Base-by-base conservation (phyloP, 352 stramenopile genomes). In the Pilasporangium apinafurcum region DNA sequence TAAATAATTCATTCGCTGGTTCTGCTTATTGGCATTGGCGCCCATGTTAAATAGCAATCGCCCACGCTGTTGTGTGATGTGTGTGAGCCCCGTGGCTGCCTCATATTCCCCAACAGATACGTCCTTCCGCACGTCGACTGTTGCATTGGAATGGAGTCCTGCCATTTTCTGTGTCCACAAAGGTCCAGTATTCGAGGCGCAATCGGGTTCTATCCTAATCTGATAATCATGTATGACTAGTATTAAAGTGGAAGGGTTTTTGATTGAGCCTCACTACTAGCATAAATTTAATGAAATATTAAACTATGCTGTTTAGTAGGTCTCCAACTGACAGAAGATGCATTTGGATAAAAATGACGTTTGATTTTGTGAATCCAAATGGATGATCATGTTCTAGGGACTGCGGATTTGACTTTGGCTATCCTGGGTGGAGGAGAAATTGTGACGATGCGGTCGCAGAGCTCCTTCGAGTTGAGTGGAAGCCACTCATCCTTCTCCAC, bases 41-140 rank as follows among this genome's bases (percentile, higher is more conserved):
- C 80, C 80, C 70, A 89, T 85, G 51, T 88, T 78, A 45, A 89
- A 89, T 12, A 88, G 61, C 49, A 86, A 45, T 6, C 78, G 71
- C 0, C 80, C 80, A 14, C 73, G 77, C 52, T 92, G 80, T 16
- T 68, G 58, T 43, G 75, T 88, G 22, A 92, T 58, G 42, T 74
- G 56, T 31, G 75, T 88, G 53, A 89, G 65, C 12, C 74, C 71
- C 43, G 69, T 71, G 22, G 31, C 39, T 1, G 39, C 29, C 38
- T 88, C 72, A 25, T 69, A 86, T 48, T 85, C 73, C 21, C 76
- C 77, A 14, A 84, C 51, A 1, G 75, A 87, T 6, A 71, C 56
- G 43, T 77, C 68, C 53, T 81, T 82, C 27, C 42, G 14, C 5
- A 44, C 2, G 5, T 29, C 38, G 14, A 1, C 8, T 8, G 7